Evolutionary conservation across 345 rosid genomes (phyloP).

Genomic region (Clarkia xantiana): DNA sequence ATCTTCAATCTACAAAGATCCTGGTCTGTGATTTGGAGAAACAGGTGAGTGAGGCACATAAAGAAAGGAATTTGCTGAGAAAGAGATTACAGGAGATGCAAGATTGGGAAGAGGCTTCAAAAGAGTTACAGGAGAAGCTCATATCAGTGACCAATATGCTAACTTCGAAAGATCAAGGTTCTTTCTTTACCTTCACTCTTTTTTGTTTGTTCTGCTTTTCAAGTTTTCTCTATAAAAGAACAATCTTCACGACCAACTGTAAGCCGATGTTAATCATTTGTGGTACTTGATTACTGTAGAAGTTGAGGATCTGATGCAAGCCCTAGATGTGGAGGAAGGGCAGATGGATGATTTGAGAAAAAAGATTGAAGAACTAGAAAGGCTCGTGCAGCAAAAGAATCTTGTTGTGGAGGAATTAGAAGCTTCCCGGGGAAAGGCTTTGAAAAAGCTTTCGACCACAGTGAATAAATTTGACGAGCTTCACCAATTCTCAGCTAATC

Average conservation of each 20-base stretch:
- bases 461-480: constrained; percentile 89
- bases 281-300: constrained; percentile 28
- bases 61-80: constrained; percentile 36
- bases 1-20: constrained; percentile 50
- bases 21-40: constrained; percentile 42
- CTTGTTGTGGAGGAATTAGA: constrained; percentile 58
- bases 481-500: constrained; percentile 69
- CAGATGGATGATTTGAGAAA: constrained; percentile 70
- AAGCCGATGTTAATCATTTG: constrained; percentile 3
- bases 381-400: constrained; percentile 44
- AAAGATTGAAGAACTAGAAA: constrained; percentile 48
- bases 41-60: constrained; percentile 29
- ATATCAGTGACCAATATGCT: constrained; percentile 33
- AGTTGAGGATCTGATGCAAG: constrained; percentile 89
- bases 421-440: constrained; percentile 63
- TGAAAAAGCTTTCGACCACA: constrained; percentile 73
- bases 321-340: constrained; percentile 89
- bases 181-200: constrained; percentile 7
- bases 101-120: constrained; percentile 33
- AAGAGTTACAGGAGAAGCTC: constrained; percentile 43
- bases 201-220: constrained; percentile 5
- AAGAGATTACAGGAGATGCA: constrained; percentile 43
- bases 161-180: constrained; percentile 82
- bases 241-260: no score
- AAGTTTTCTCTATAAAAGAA: no score